phyloP scores from a whole-genome alignment of 331 rosid genomes.

The Prunus yedoensis region DNA sequence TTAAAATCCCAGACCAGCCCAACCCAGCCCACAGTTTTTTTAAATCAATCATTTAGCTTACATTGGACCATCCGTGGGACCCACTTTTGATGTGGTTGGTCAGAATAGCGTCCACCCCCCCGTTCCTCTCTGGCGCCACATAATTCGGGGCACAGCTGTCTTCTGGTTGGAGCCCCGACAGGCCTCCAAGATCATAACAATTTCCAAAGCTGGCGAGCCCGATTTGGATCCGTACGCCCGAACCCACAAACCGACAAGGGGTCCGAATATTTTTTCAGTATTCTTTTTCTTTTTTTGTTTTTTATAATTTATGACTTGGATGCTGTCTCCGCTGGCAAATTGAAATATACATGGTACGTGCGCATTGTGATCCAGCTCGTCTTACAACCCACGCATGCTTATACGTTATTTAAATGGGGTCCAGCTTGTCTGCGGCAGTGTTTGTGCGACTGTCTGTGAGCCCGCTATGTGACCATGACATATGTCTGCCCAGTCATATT shows the following conservation, averaged over 20 bases:
- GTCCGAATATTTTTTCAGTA: not conserved
- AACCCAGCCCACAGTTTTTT: not conserved
- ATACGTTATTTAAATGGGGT: not conserved
- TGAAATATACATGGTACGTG: slow-evolving; percentile 19
- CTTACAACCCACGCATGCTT: slow-evolving; percentile 16
- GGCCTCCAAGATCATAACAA: not conserved
- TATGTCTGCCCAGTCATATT: not conserved
- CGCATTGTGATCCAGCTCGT: slow-evolving; percentile 31
- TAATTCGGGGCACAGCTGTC: slow-evolving; percentile 20
- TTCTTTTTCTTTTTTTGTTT: not conserved
- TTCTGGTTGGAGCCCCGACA: slow-evolving; percentile 18
- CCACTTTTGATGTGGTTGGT: slow-evolving; percentile 19
- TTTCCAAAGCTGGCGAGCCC: not conserved
- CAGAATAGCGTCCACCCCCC: slow-evolving; percentile 3
- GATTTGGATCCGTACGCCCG: not conserved
- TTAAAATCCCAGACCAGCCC: too few species aligned
- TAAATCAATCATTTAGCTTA: too few species aligned
- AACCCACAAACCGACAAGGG: not conserved
- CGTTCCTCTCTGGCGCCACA: slow-evolving; percentile 12
- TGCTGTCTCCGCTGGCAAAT: slow-evolving; percentile 24
- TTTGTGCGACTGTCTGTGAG: not conserved
- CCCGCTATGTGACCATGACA: not conserved
- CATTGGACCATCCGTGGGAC: slow-evolving; percentile 1
- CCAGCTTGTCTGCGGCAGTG: not conserved
- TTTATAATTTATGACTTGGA: not conserved